These are phyloP conservation scores for Betula pendula DNA, from an alignment of 306 rosid species.

Conservation along the genomic window DNA sequence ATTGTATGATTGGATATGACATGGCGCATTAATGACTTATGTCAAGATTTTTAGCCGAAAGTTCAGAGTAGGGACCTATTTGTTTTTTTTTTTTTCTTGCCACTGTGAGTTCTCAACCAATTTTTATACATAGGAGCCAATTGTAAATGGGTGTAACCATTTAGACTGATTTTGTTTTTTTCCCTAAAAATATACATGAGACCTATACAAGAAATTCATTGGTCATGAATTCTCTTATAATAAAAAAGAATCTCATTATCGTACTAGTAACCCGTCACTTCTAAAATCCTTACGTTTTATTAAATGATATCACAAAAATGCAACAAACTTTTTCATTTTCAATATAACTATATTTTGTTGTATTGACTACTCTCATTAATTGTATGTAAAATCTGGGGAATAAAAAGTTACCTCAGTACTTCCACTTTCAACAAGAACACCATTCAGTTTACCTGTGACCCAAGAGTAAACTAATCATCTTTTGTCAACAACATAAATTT, in stretches of 20 bases:
- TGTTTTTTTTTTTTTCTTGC: too few species aligned
- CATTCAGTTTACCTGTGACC: conserved; percentile 75
- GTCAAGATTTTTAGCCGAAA: too few species aligned
- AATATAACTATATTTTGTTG: background rate
- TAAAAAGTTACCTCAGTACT: conserved; percentile 69
- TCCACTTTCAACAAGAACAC: conserved; percentile 93
- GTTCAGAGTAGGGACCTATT: too few species aligned
- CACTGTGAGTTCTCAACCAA: too few species aligned
- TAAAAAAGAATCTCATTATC: background rate
- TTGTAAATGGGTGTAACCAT: too few species aligned
- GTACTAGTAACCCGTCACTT: background rate
- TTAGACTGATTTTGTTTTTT: too few species aligned
- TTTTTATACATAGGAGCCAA: too few species aligned
- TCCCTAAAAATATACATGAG: background rate
- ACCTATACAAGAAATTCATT: background rate
- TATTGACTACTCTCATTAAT: conserved; percentile 11
- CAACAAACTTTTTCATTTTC: background rate
- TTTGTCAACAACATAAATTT: conserved; percentile 27
- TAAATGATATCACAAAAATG: conserved; percentile 1
- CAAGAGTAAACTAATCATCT: conserved; percentile 22
- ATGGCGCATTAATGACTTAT: too few species aligned
- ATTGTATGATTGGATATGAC: too few species aligned
- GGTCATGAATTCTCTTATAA: background rate
- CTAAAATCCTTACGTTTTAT: background rate
- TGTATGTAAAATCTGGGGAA: background rate